Conservation (phyloP, 768 basidiomycete species). For the Phanerochaete sordida region DNA sequence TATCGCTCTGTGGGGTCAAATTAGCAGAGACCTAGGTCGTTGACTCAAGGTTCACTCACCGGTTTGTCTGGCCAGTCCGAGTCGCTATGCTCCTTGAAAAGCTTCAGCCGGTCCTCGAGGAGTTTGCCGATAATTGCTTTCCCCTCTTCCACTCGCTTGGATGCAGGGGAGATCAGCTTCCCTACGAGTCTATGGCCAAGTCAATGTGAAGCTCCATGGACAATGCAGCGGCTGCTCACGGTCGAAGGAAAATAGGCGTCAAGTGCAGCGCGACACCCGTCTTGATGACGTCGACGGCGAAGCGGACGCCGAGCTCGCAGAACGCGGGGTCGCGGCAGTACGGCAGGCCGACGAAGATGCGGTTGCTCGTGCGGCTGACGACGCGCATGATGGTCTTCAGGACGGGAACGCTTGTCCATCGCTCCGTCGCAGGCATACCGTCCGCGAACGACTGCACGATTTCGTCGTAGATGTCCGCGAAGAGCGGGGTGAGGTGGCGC, state of each 20-base stretch:
- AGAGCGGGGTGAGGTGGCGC: conserved; percentile 8
- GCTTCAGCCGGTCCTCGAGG: conserved; percentile 11
- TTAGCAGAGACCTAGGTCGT: too few species aligned
- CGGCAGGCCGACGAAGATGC: conserved; percentile 46
- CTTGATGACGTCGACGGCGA: conserved; percentile 25
- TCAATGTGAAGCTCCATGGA: not conserved
- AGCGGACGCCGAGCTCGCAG: conserved; percentile 28
- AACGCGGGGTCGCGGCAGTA: conserved; percentile 43
- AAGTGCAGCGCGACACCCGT: conserved; percentile 19
- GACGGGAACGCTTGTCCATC: conserved; percentile 15
- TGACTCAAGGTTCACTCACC: too few species aligned
- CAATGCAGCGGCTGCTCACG: conserved; percentile 26
- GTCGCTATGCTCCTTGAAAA: conserved; percentile 6
- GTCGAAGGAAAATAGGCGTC: conserved; percentile 31
- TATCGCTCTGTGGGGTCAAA: not conserved
- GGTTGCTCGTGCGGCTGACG: conserved; percentile 34
- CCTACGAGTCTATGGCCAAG: not conserved
- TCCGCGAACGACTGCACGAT: conserved; percentile 14
- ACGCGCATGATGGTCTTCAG: conserved; percentile 13
- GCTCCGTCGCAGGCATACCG: conserved; percentile 12
- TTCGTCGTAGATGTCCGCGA: conserved; percentile 20
- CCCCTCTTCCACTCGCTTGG: not conserved
- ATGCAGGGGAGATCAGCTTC: not conserved
- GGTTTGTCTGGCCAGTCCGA: conserved; percentile 16
- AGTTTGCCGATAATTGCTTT: not conserved